These are phyloP conservation scores for Bertia moriformis DNA, from an alignment of 2,329 filamentous ascomycete genomes.

Conservation along the genomic window DNA sequence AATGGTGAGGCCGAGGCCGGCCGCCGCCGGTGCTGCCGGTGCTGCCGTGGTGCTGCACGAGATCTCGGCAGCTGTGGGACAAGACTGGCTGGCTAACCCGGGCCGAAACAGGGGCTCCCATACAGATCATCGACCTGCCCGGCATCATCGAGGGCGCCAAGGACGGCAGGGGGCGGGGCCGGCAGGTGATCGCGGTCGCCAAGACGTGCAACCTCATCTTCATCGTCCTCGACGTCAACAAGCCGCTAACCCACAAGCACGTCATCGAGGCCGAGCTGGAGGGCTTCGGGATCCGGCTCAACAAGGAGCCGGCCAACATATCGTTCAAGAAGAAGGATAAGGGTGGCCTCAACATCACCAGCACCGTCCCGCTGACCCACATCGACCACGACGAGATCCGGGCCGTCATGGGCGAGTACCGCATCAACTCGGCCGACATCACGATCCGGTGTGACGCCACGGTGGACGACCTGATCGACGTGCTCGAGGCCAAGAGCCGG, in stretches of 20 bases:
- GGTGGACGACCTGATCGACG: constrained; percentile 88
- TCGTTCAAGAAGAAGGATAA: constrained; percentile 99
- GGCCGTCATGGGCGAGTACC: constrained; percentile 93
- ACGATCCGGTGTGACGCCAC: constrained; percentile 96
- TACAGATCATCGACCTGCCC: constrained; percentile 95
- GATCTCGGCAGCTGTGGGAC: not conserved
- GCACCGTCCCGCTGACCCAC: constrained; percentile 77
- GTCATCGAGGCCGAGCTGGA: constrained; percentile 91
- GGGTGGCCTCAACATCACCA: constrained; percentile 87
- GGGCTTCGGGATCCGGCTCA: constrained; percentile 93
- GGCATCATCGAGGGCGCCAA: constrained; percentile 99
- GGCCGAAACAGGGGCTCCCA: constrained; percentile 81
- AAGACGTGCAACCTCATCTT: constrained; percentile 99
- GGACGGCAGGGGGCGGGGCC: constrained; percentile 90
- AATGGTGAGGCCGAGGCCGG: constrained; percentile 50
- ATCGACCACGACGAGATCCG: constrained; percentile 95
- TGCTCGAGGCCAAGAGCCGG: constrained; percentile 84
- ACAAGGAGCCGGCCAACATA: constrained; percentile 93
- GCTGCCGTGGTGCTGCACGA: constrained; percentile 4
- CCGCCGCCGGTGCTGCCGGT: not conserved
- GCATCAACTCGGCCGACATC: constrained; percentile 91
- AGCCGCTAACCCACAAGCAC: constrained; percentile 90
- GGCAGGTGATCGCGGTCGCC: constrained; percentile 95
- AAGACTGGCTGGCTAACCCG: constrained; percentile 10
- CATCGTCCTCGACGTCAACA: constrained; percentile 96